phyloP scores from a whole-genome alignment of 306 rosid species.

The Prunus kanzakura region DNA sequence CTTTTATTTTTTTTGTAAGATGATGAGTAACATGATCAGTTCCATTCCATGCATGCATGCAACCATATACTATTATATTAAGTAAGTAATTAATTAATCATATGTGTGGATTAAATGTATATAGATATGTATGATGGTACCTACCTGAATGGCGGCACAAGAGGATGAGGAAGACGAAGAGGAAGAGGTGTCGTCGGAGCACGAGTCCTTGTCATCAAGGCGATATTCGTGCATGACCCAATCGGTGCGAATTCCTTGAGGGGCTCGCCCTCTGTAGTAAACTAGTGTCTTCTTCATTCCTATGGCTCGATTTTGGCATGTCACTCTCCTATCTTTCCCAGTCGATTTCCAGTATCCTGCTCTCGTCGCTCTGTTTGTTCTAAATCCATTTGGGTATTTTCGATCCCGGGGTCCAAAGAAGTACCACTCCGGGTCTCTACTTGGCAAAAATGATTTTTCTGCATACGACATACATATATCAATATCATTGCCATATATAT shows the following conservation, averaged over 20 bases:
- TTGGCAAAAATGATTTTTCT: constrained; percentile 94
- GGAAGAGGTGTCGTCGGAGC: constrained; percentile 44
- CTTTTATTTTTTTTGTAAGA: no score
- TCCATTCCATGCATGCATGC: no score
- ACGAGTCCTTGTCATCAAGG: constrained; percentile 64
- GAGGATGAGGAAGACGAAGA: constrained; percentile 10
- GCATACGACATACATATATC: not conserved
- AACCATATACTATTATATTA: no score
- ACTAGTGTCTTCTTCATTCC: constrained; percentile 99
- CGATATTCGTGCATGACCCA: constrained; percentile 99
- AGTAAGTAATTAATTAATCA: no score
- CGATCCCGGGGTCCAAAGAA: constrained; percentile 94
- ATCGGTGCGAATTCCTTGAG: constrained; percentile 91
- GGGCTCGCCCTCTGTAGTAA: constrained; percentile 95
- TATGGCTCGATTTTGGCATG: constrained; percentile 66
- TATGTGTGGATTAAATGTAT: not conserved
- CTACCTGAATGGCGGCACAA: constrained; percentile 70
- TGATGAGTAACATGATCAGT: no score
- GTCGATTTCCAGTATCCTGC: constrained; percentile 99
- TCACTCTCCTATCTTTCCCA: constrained; percentile 82
- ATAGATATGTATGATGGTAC: not conserved
- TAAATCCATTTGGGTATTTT: constrained; percentile 90
- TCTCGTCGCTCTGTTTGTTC: constrained; percentile 93
- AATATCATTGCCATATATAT: not conserved
- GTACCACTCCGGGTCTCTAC: constrained; percentile 99